These are phyloP conservation scores for Cryptococcus jaspeensis DNA, from an alignment of 1,284 basidiomycete species.

Conservation along the genomic window DNA sequence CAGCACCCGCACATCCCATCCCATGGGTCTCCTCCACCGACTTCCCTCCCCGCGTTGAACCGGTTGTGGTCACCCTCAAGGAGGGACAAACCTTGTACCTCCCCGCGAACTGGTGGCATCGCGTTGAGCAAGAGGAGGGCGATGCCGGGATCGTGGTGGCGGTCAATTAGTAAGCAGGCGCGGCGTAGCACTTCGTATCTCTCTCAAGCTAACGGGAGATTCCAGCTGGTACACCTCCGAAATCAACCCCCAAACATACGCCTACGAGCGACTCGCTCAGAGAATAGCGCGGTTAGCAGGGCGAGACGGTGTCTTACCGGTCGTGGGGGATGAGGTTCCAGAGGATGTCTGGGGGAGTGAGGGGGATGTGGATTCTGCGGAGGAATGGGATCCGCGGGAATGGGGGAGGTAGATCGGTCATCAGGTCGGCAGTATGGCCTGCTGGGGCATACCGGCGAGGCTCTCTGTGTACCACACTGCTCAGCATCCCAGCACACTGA, in stretches of 20 bases:
- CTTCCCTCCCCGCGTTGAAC: conserved; percentile 59
- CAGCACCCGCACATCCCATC: conserved; percentile 10
- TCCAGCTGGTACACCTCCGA: conserved; percentile 41
- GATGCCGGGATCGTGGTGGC: conserved; percentile 62
- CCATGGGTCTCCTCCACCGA: conserved; percentile 67
- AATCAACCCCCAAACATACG: conserved; percentile 31
- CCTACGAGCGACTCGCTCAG: conserved; percentile 33
- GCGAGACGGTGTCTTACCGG: conserved; percentile 30
- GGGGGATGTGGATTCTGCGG: conserved; percentile 15
- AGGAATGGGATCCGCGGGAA: conserved; percentile 39
- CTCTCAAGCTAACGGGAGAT: not conserved
- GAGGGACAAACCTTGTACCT: conserved; percentile 82
- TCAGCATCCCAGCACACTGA: too few species aligned
- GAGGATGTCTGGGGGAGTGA: conserved; percentile 25
- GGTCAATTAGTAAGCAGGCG: conserved; percentile 77
- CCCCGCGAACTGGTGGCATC: conserved; percentile 88
- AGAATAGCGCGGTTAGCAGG: conserved; percentile 37
- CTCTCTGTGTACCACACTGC: too few species aligned
- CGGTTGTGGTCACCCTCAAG: conserved; percentile 64
- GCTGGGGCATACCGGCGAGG: too few species aligned
- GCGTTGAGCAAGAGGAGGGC: conserved; percentile 65
- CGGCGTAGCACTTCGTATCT: not conserved
- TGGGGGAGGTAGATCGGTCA: conserved; percentile 30
- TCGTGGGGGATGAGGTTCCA: conserved; percentile 20
- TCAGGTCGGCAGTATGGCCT: not conserved